Percentiles rank a stretch among this genome's conserved stretches.
These are phyloP conservation scores for Wickerhamiella siamensis DNA, from an alignment of 805 yeast species.

Conservation along the genomic window DNA sequence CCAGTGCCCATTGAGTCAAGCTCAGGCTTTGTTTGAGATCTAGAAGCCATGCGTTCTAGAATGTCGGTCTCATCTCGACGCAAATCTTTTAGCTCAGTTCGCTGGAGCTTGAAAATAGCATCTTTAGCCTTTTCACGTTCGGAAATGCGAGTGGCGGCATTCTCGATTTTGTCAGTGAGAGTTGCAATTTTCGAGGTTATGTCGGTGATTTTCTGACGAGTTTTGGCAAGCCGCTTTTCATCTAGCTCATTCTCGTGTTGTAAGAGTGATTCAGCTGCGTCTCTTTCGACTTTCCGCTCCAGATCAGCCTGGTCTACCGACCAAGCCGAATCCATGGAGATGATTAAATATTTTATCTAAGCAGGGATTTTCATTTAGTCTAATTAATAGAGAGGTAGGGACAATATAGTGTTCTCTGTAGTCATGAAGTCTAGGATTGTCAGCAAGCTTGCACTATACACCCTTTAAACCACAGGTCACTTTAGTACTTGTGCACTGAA, in stretches of 20 bases:
- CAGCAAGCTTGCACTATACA: too few species aligned
- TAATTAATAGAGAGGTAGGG: too few species aligned
- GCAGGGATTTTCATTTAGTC: too few species aligned
- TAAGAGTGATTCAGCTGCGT: constrained; percentile 43
- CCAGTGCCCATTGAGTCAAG: neutral
- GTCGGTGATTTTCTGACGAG: constrained; percentile 35
- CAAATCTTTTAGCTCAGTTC: constrained; percentile 39
- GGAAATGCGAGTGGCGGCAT: constrained; percentile 49
- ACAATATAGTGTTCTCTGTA: too few species aligned
- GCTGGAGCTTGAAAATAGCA: constrained; percentile 39
- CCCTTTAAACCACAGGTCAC: too few species aligned
- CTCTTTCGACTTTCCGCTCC: constrained; percentile 53
- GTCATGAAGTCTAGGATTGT: too few species aligned
- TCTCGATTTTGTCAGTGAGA: constrained; percentile 35
- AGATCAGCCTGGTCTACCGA: constrained; percentile 66
- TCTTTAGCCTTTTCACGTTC: constrained; percentile 39
- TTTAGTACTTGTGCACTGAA: too few species aligned
- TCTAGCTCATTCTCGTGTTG: constrained; percentile 61
- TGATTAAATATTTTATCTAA: too few species aligned
- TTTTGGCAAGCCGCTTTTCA: constrained; percentile 55
- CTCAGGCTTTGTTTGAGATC: constrained; percentile 7
- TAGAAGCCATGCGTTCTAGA: constrained; percentile 30
- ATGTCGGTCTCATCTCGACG: constrained; percentile 52
- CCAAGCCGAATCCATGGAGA: constrained; percentile 25
- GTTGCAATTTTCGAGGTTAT: constrained; percentile 31